phyloP scores from a whole-genome alignment of 2,329 filamentous ascomycete genomes.

The Leptographium radiaticola region DNA sequence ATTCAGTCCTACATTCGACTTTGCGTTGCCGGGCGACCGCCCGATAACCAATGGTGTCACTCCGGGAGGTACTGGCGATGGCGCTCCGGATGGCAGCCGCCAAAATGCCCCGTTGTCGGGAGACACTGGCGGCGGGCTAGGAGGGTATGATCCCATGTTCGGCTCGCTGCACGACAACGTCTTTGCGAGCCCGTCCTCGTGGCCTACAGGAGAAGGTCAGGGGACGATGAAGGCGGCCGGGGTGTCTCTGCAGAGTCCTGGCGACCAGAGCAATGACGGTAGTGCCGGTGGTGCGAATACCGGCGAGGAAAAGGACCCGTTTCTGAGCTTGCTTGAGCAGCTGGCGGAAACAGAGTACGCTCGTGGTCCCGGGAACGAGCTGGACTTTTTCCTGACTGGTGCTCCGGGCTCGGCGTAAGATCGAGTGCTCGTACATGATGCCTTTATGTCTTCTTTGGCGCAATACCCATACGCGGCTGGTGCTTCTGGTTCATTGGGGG shows the following conservation, averaged over 20 bases:
- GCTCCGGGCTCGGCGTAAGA: not conserved
- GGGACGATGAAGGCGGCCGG: conserved; percentile 4
- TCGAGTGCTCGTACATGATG: no score
- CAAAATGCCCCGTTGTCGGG: not conserved
- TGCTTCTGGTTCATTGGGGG: no score
- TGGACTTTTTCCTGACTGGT: conserved; percentile 60
- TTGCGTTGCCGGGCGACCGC: not conserved
- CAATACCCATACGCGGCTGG: no score
- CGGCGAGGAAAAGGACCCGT: conserved; percentile 64
- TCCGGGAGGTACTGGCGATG: not conserved
- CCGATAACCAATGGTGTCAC: not conserved
- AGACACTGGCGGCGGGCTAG: conserved; percentile 11
- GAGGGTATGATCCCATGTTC: conserved; percentile 46
- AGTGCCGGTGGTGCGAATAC: conserved; percentile 31
- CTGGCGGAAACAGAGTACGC: conserved; percentile 68
- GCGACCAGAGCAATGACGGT: conserved; percentile 33
- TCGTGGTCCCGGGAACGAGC: conserved; percentile 54
- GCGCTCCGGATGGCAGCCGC: not conserved
- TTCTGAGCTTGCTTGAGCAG: conserved; percentile 66
- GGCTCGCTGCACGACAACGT: conserved; percentile 39
- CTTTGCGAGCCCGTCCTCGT: conserved; percentile 36
- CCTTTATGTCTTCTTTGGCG: no score
- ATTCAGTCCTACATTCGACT: conserved; percentile 15
- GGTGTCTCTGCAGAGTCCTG: conserved; percentile 27
- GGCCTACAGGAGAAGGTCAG: conserved; percentile 29